Percentiles rank a stretch among this genome's conserved stretches.
Conservation (phyloP, 1,284 basidiomycete genomes). For the Xerocomus nothofagi region DNA sequence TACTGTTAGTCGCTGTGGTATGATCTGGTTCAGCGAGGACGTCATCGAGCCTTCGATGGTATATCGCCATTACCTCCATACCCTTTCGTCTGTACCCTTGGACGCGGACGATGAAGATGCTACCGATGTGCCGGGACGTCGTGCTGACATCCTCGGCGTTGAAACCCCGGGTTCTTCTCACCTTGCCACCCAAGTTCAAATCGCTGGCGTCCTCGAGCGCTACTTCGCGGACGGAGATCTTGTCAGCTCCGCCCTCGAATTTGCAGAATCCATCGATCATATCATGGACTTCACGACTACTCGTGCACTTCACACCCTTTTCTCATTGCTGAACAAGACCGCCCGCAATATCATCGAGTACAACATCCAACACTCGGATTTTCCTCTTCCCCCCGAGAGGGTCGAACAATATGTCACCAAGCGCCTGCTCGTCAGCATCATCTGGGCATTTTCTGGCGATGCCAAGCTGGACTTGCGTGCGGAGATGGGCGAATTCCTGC, state of each 20-base stretch:
- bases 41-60: conserved; percentile 92
- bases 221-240: conserved; percentile 86
- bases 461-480: conserved; percentile 88
- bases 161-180: conserved; percentile 61
- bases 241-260: conserved; percentile 76
- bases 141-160: conserved; percentile 49
- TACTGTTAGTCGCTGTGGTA: conserved; percentile 99
- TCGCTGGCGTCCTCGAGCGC: conserved; percentile 76
- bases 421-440: conserved; percentile 87
- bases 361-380: conserved; percentile 93
- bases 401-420: conserved; percentile 91
- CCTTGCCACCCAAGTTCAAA: conserved; percentile 77
- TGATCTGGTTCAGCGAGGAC: conserved; percentile 99
- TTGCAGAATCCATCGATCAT: conserved; percentile 84
- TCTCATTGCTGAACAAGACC: conserved; percentile 97
- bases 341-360: conserved; percentile 93
- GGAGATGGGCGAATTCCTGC: conserved; percentile 87
- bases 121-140: conserved; percentile 59
- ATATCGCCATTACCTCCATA: conserved; percentile 85
- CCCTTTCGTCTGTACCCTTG: conserved; percentile 75
- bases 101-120: conserved; percentile 90
- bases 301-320: conserved; percentile 92
- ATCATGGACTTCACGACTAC: conserved; percentile 98
- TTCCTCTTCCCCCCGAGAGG: conserved; percentile 83
- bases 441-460: conserved; percentile 99